Conservation (phyloP, 1,139 yeast species). For the Blastobotrys elegans region DNA sequence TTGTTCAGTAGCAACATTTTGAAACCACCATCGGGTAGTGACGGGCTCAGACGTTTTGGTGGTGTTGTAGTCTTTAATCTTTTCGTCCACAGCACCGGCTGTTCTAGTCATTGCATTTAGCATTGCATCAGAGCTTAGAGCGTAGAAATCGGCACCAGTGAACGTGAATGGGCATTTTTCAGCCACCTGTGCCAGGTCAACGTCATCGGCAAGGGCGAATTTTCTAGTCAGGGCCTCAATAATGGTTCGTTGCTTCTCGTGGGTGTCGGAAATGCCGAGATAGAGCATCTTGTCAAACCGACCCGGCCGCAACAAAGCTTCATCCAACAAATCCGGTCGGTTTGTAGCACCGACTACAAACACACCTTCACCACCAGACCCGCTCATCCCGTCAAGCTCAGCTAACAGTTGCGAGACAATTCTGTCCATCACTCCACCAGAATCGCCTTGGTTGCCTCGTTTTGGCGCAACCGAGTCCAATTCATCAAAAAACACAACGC, state of each 20-base stretch:
- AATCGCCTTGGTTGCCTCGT: slow-evolving; percentile 96
- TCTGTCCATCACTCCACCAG: slow-evolving; percentile 98
- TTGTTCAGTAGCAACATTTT: slow-evolving; percentile 61
- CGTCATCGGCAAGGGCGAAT: slow-evolving; percentile 54
- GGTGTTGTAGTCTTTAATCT: slow-evolving; percentile 51
- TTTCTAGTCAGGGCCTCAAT: slow-evolving; percentile 85
- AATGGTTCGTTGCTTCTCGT: slow-evolving; percentile 81
- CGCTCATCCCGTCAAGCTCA: slow-evolving; percentile 93
- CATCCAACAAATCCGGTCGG: slow-evolving; percentile 90
- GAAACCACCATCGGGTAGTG: slow-evolving; percentile 88
- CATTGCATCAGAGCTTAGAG: slow-evolving; percentile 92
- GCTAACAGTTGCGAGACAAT: slow-evolving; percentile 93
- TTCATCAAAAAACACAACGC: slow-evolving; percentile 96
- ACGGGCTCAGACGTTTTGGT: slow-evolving; percentile 38
- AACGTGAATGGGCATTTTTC: slow-evolving; percentile 75
- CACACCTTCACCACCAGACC: slow-evolving; percentile 82
- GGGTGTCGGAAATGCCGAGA: slow-evolving; percentile 86
- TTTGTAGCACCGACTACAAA: slow-evolving; percentile 98
- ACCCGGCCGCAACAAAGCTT: slow-evolving; percentile 91
- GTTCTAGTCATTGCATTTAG: slow-evolving; percentile 90
- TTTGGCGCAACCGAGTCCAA: slow-evolving; percentile 97
- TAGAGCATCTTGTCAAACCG: slow-evolving; percentile 93
- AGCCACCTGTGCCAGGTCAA: slow-evolving; percentile 59
- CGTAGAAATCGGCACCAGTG: slow-evolving; percentile 98
- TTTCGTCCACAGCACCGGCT: slow-evolving; percentile 69